Evolutionary conservation across 1,139 yeast species (phyloP).

Genomic region (Taiozyma onychis): DNA sequence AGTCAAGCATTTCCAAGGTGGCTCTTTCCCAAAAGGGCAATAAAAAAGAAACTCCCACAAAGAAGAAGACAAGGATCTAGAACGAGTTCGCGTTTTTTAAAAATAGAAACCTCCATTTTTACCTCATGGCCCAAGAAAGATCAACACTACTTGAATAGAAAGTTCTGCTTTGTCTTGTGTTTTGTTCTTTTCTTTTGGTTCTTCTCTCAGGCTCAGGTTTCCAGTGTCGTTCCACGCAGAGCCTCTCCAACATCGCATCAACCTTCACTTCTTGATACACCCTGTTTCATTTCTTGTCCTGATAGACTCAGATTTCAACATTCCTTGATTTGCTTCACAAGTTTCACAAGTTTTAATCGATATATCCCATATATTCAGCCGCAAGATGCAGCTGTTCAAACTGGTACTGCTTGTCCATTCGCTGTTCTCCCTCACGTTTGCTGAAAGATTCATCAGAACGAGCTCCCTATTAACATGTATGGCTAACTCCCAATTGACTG

Average conservation of each 20-base stretch:
- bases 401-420: conserved; percentile 1
- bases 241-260: neutral
- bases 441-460: conserved; percentile 32
- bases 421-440: conserved; percentile 1
- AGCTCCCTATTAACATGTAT: conserved; percentile 88
- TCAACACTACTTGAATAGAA: no score
- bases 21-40: neutral
- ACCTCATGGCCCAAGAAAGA: no score
- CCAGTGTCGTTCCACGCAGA: neutral
- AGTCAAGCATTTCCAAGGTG: neutral
- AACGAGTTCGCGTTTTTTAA: neutral
- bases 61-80: no score
- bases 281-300: neutral
- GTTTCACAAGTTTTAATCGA: neutral
- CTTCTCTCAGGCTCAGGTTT: neutral
- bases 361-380: neutral
- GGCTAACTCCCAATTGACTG: conserved; percentile 84
- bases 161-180: no score
- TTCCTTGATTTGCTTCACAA: neutral
- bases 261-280: neutral
- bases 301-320: neutral
- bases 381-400: conserved; percentile 1
- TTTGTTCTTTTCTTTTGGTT: neutral
- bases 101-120: neutral
- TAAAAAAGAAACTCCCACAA: neutral